Percentiles rank a stretch among this genome's conserved stretches.
These are phyloP conservation scores for Monosporascus sp. DNA, from an alignment of 2,329 filamentous ascomycete genomes.

Conservation along the genomic window DNA sequence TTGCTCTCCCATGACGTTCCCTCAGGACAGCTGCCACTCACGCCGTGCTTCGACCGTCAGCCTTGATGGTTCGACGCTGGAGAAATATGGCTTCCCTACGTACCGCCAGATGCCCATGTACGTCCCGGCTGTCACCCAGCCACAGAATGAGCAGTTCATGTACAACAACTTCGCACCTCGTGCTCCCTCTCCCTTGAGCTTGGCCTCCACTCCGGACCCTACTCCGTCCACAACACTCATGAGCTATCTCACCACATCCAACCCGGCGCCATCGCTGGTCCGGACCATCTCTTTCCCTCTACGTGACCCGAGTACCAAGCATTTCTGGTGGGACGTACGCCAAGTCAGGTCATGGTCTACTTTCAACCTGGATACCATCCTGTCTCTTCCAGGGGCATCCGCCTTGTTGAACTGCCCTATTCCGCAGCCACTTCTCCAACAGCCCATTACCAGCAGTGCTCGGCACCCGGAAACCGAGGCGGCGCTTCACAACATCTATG, in stretches of 20 bases:
- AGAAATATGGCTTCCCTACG: constrained; percentile 75
- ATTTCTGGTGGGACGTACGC: constrained; percentile 96
- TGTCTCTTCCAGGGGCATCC: constrained; percentile 66
- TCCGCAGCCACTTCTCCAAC: constrained; percentile 54
- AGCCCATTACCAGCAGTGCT: constrained; percentile 48
- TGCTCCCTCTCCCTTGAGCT: constrained; percentile 33
- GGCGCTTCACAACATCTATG: constrained; percentile 69
- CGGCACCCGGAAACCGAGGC: constrained; percentile 74
- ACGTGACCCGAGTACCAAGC: constrained; percentile 63
- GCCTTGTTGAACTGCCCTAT: constrained; percentile 68
- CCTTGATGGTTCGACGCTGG: constrained; percentile 60
- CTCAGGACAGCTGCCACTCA: constrained; percentile 38
- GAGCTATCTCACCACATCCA: constrained; percentile 70
- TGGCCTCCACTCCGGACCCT: constrained; percentile 37
- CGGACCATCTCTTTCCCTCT: constrained; percentile 67
- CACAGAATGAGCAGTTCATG: constrained; percentile 38
- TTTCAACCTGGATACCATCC: constrained; percentile 69
- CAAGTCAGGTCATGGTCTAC: constrained; percentile 78
- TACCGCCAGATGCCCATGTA: constrained; percentile 69
- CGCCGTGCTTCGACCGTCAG: constrained; percentile 63
- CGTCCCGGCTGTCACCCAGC: constrained; percentile 29
- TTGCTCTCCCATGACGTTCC: constrained; percentile 59
- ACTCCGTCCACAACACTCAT: constrained; percentile 63
- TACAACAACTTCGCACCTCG: constrained; percentile 41
- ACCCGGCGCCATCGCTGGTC: constrained; percentile 77